phyloP scores from a whole-genome alignment of 257 asterid species.

The Cordia subcordata region DNA sequence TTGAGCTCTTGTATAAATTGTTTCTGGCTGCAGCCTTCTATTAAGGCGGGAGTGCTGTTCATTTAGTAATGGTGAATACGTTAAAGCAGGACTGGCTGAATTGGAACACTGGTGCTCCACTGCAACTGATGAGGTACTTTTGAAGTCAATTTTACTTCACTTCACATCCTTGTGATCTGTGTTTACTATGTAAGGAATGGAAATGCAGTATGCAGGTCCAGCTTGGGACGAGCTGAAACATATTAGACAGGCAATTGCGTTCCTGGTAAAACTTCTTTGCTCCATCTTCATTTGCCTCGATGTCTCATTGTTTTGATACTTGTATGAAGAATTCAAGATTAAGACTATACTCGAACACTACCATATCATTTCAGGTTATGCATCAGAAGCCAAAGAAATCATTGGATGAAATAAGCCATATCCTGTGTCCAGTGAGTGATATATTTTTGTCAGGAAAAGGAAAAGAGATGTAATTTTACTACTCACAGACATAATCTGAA shows the following conservation, averaged over 20 bases:
- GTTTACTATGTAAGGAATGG: slow-evolving; percentile 15
- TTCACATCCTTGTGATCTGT: slow-evolving; percentile 4
- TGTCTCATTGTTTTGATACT: not conserved
- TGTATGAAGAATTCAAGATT: no score
- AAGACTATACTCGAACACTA: no score
- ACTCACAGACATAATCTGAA: slow-evolving; percentile 6
- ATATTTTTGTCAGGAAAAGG: not conserved
- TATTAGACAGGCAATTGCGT: slow-evolving; percentile 95
- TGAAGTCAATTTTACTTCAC: slow-evolving; percentile 8
- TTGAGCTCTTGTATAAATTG: slow-evolving; percentile 7
- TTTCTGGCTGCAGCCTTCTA: slow-evolving; percentile 59
- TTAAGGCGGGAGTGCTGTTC: slow-evolving; percentile 97
- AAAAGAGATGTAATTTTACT: slow-evolving; percentile 1
- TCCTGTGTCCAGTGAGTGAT: slow-evolving; percentile 79
- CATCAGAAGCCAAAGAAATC: slow-evolving; percentile 96
- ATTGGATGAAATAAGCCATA: slow-evolving; percentile 79
- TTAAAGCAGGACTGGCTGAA: slow-evolving; percentile 92
- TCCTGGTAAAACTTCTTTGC: slow-evolving; percentile 50
- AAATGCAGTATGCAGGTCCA: slow-evolving; percentile 88
- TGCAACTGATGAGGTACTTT: slow-evolving; percentile 85
- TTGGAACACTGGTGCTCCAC: slow-evolving; percentile 77
- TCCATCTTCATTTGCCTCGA: slow-evolving; percentile 3
- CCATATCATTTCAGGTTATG: slow-evolving; percentile 47
- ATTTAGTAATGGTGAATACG: slow-evolving; percentile 94
- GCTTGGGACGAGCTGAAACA: slow-evolving; percentile 99